These are phyloP conservation scores for Spinellus fusiger DNA, from an alignment of 192 early-diverging fungal genomes.

Conservation along the genomic window DNA sequence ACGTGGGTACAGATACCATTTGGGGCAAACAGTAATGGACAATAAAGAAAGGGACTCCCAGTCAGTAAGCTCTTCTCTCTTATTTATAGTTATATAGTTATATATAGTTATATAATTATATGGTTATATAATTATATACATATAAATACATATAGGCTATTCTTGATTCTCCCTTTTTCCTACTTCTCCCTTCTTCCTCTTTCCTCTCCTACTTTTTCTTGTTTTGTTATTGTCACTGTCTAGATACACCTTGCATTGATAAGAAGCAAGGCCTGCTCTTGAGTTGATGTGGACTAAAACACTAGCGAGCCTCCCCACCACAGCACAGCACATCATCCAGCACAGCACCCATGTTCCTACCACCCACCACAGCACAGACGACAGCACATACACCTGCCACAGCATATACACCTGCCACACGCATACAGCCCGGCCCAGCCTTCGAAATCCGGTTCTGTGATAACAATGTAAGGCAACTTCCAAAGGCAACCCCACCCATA, in stretches of 20 bases:
- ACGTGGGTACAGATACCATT: background rate
- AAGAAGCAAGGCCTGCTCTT: no score
- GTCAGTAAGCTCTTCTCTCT: background rate
- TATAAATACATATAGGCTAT: background rate
- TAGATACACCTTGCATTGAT: background rate
- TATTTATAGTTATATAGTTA: background rate
- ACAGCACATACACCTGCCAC: background rate
- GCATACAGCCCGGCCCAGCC: background rate
- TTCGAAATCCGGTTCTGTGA: slow-evolving; percentile 17
- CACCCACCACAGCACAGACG: no score
- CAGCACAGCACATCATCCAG: no score
- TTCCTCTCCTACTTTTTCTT: background rate
- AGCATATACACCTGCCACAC: background rate
- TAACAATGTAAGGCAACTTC: slow-evolving; percentile 4
- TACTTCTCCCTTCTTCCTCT: background rate
- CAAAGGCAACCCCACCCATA: no score
- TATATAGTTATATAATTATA: background rate
- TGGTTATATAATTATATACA: background rate
- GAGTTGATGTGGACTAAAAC: no score
- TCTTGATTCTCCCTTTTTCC: background rate
- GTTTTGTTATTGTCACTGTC: background rate
- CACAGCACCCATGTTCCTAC: no score
- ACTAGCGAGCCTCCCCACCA: no score
- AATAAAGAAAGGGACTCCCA: background rate
- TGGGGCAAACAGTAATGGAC: background rate